phyloP scores from a whole-genome alignment of 441 rosid genomes.

The Pelargonium fulgidum region DNA sequence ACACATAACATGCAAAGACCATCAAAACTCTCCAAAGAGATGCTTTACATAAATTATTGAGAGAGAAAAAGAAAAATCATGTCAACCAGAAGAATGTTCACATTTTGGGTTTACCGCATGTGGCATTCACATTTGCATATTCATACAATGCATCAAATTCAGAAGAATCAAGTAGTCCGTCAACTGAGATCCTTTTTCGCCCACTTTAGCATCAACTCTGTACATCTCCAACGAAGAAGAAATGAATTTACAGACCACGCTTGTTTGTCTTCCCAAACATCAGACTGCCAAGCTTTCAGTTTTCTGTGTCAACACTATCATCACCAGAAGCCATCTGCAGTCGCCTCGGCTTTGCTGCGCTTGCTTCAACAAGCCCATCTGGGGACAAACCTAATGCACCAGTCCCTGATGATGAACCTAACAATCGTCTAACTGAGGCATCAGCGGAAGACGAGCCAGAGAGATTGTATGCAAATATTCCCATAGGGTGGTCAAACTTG shows the following conservation, averaged over 20 bases:
- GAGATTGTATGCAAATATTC: slow-evolving; percentile 59
- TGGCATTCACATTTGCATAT: slow-evolving; percentile 34
- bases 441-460: slow-evolving; percentile 57
- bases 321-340: slow-evolving; percentile 59
- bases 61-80: slow-evolving; percentile 6
- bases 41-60: slow-evolving; percentile 9
- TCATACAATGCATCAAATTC: slow-evolving; percentile 52
- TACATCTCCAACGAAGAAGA: slow-evolving; percentile 49
- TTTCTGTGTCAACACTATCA: slow-evolving; percentile 25
- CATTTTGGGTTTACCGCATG: slow-evolving; percentile 39
- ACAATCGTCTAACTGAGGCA: slow-evolving; percentile 39
- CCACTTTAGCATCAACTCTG: slow-evolving; percentile 36
- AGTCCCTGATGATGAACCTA: slow-evolving; percentile 53
- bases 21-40: background rate
- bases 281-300: background rate
- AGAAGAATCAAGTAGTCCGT: slow-evolving; percentile 28
- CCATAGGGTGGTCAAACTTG: slow-evolving; percentile 98
- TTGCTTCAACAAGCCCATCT: slow-evolving; percentile 67
- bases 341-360: slow-evolving; percentile 52
- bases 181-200: slow-evolving; percentile 35
- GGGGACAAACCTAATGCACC: slow-evolving; percentile 43
- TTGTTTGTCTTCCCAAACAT: slow-evolving; percentile 23
- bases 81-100: slow-evolving; percentile 28
- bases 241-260: slow-evolving; percentile 50
- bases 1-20: background rate